Base-by-base conservation (phyloP, 2,329 filamentous ascomycete species). In the Cladophialophora exuberans region DNA sequence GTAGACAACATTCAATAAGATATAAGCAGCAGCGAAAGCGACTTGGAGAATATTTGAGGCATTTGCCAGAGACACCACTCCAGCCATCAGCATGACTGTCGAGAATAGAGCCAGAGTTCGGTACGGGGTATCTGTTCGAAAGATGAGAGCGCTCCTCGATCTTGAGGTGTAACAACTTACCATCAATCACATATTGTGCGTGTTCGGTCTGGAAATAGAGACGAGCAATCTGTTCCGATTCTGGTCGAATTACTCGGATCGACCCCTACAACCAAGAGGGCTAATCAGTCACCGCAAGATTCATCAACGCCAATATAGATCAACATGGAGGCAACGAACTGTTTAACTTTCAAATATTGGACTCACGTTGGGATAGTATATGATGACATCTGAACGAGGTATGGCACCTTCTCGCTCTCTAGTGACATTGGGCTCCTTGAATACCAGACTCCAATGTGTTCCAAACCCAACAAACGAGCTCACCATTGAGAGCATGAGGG, bases 151-250 rank as follows among this genome's bases (percentile, higher is more conserved):
- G 17, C 75, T 69, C 28, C 13, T 31, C 28, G 28, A 31, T 7
- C 28, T 42, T 13, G 31, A 23, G n/a, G n/a, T 25, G 3, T 18
- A 44, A 30, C 41, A 30, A 26, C 42, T 13, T 30, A 45, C 42
- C 42, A 3, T 69, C 68, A 36, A 84, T 76, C 20, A 75, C 71
- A 62, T 85, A 86, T 23, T 77, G 65, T 67, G 83, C 86, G 62
- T 82, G 78, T 61, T 85, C 83, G 0, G 80, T 84, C 13, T 82
- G 82, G 0, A 76, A 78, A 67, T 85, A 86, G 0, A 86, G 74
- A 65, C 86, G 83, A n/a, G 83, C 76, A 1, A 82, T 80, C 1
- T 86, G 79, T 26, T 83, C 78, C 65, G 86, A 83, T 4, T 77
- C 76, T 63, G 83, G 85, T 41, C 73, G 72, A 13, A 86, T 71